phyloP scores from a whole-genome alignment of 1,139 yeast genomes.

The Pichiaceae sp. region DNA sequence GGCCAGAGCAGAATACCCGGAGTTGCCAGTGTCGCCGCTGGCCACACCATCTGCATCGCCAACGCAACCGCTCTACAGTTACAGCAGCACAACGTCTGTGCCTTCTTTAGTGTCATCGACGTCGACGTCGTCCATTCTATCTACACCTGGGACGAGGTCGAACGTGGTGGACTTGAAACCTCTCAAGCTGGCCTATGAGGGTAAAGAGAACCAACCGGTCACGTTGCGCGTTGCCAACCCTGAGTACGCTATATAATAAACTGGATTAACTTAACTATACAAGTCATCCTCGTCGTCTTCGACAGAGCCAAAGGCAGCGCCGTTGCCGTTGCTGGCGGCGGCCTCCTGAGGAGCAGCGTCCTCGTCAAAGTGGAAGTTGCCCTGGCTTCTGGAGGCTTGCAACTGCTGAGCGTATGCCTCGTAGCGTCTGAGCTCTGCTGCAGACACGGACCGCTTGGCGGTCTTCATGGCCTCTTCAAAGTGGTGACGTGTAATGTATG shows the following conservation, averaged over 20 bases:
- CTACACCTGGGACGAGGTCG: neutral
- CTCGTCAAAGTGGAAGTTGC: slow-evolving; percentile 65
- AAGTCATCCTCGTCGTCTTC: slow-evolving; percentile 93
- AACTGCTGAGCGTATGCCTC: slow-evolving; percentile 98
- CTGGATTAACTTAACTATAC: slow-evolving; percentile 47
- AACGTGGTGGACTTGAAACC: neutral
- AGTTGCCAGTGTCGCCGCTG: slow-evolving; percentile 7
- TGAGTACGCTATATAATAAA: neutral
- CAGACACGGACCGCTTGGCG: slow-evolving; percentile 94
- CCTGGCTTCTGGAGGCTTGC: slow-evolving; percentile 90
- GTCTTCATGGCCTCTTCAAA: slow-evolving; percentile 99
- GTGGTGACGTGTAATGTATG: slow-evolving; percentile 74
- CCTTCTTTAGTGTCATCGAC: slow-evolving; percentile 1
- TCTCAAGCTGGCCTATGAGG: neutral
- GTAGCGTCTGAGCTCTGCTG: slow-evolving; percentile 95
- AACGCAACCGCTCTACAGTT: slow-evolving; percentile 5
- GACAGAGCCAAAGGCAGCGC: slow-evolving; percentile 23
- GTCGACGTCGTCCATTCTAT: neutral
- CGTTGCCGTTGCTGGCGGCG: slow-evolving; percentile 31
- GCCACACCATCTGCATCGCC: slow-evolving; percentile 8
- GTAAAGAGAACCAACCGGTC: neutral
- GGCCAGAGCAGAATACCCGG: slow-evolving; percentile 6
- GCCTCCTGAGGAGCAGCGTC: slow-evolving; percentile 32
- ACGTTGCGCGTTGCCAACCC: neutral
- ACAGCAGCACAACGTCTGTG: neutral